Evolutionary conservation across 768 basidiomycete genomes (phyloP), one percentile per base, ranked within the genome.

Genomic region (Naematelia aurantialba): DNA sequence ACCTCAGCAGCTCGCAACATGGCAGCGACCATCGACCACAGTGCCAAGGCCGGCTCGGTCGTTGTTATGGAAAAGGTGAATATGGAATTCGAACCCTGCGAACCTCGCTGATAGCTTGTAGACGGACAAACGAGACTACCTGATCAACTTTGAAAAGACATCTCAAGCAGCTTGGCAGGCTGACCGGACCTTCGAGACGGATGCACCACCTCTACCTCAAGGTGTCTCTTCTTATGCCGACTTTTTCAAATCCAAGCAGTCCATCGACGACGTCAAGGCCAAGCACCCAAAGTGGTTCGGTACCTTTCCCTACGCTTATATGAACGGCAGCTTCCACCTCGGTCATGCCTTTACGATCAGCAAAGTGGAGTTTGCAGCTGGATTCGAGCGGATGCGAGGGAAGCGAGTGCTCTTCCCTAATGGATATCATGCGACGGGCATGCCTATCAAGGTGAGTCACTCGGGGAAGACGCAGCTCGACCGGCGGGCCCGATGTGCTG

Each of bases 291-390:
- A 97, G 81, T 98, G 93, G 91, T 89, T 97, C 74, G 96, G 94
- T 55, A 96, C 86, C 79, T 94, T 88, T 78, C 93, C 93, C 52
- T 96, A 82, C 79, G 89, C 91, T 1, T 99, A 99, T 82, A 98
- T 97, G 91, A 99, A 99, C 72, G 96, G 96, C 46, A 89, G 88
- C 67, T 81, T 98, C 67, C 96, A 99, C 78, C 82, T 98, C 24
- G 96, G 96, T 22, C 96, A 99, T 79, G 94, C 89, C 0, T 99
- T 99, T 79, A 93, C 92, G 42, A 90, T 98, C 79, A 91, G 90
- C 56, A 99, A 99, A 80, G 87, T 98, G 76, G 96, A 99, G 76
- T 99, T 98, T 69, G 85, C 86, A 0, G 88, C 94, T 31, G 96
- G 96, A 26, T 98, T 89, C 78, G 87, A 99, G 79, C 83, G 94